A percentile compares a stretch with the other conserved stretches of the same genome.
phyloP scores from a whole-genome alignment of 23 red algal genomes.

The Gracilaria caudata region DNA sequence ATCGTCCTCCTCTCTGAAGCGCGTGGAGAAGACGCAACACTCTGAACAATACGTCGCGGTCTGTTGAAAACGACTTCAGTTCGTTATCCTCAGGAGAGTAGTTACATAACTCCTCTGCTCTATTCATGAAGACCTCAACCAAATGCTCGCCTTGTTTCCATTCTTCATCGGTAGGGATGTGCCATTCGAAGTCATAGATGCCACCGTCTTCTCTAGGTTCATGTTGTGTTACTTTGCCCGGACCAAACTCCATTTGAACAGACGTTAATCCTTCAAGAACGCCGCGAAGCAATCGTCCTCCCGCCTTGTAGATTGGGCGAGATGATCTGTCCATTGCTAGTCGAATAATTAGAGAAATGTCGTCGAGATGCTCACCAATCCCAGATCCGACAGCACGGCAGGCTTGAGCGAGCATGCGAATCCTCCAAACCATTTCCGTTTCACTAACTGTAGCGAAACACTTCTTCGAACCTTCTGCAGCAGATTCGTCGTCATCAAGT shows the following conservation, averaged over 20 bases:
- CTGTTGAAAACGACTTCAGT: constrained; percentile 22
- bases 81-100: background rate
- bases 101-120: constrained; percentile 33
- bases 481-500: constrained; percentile 45
- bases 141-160: constrained; percentile 67
- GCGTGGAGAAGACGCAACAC: constrained; percentile 82
- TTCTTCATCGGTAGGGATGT: constrained; percentile 37
- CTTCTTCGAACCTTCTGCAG: background rate
- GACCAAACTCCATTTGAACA: constrained; percentile 63
- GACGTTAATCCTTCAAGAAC: constrained; percentile 90
- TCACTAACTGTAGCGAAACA: constrained; percentile 59
- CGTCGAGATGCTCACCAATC: constrained; percentile 27
- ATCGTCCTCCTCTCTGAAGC: constrained; percentile 85
- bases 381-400: constrained; percentile 69
- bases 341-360: constrained; percentile 40
- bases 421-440: constrained; percentile 86
- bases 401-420: constrained; percentile 93
- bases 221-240: constrained; percentile 28
- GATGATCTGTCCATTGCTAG: constrained; percentile 41
- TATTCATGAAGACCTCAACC: constrained; percentile 32
- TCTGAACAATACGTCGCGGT: constrained; percentile 82
- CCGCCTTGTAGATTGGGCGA: constrained; percentile 93
- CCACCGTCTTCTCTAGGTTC: constrained; percentile 48
- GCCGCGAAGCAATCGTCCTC: constrained; percentile 87
- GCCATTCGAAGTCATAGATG: constrained; percentile 70